Percentiles rank a stretch among this genome's conserved stretches.
These are phyloP conservation scores for Pyrenophora tritici-repentis DNA, from an alignment of 2,329 filamentous ascomycete species.

Conservation along the genomic window DNA sequence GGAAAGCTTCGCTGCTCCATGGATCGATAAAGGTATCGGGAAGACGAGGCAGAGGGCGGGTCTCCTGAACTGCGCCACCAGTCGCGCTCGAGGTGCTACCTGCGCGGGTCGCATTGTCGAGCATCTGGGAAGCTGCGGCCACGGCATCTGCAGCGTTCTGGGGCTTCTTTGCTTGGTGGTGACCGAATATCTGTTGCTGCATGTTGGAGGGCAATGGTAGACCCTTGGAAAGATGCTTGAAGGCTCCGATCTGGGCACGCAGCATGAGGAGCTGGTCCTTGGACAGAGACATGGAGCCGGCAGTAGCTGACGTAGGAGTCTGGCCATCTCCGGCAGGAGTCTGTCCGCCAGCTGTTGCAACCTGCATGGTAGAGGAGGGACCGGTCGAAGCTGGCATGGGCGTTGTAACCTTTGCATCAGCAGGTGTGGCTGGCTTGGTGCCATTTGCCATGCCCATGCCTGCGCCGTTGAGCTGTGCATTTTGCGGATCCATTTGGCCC, in stretches of 20 bases:
- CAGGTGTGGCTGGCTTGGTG: slow-evolving; percentile 38
- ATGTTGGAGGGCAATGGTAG: slow-evolving; percentile 76
- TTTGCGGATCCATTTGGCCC: slow-evolving; percentile 54
- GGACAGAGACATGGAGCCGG: slow-evolving; percentile 30
- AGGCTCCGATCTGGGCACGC: slow-evolving; percentile 85
- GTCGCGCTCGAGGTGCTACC: slow-evolving; percentile 43
- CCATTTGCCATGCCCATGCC: slow-evolving; percentile 52
- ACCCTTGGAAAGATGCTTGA: slow-evolving; percentile 88
- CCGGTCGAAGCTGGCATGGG: slow-evolving; percentile 28
- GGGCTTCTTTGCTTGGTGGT: slow-evolving; percentile 64
- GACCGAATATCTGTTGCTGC: slow-evolving; percentile 81
- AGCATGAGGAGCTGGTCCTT: slow-evolving; percentile 79
- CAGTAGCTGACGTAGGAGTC: slow-evolving; percentile 39
- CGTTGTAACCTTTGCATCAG: slow-evolving; percentile 30
- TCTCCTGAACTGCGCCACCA: slow-evolving; percentile 44
- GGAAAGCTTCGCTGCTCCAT: slow-evolving; percentile 50
- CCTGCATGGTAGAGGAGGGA: slow-evolving; percentile 30
- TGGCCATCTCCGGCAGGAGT: slow-evolving; percentile 48
- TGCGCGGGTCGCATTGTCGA: slow-evolving; percentile 57
- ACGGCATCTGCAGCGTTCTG: slow-evolving; percentile 48
- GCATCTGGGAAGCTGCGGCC: slow-evolving; percentile 54
- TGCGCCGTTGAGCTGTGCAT: slow-evolving; percentile 57
- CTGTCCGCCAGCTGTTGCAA: slow-evolving; percentile 32
- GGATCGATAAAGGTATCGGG: slow-evolving; percentile 60
- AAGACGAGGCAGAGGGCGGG: slow-evolving; percentile 43